These are phyloP conservation scores for Penicillium thymicola DNA, from an alignment of 2,329 filamentous ascomycete species.

Conservation along the genomic window DNA sequence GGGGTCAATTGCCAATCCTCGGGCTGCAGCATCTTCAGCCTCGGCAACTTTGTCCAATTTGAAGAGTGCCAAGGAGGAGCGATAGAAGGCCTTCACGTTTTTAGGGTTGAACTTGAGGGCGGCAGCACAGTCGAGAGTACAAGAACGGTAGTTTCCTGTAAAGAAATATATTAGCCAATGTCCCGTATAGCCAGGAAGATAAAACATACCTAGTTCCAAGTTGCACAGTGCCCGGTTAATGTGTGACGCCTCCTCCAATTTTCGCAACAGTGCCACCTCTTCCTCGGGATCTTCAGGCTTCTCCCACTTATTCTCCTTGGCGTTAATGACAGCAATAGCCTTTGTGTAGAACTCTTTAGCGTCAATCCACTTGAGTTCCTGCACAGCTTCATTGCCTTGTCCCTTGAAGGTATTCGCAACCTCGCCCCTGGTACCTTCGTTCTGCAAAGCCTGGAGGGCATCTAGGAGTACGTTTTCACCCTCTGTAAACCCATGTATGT, in stretches of 20 bases:
- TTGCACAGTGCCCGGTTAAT: constrained; percentile 89
- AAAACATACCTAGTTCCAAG: constrained; percentile 66
- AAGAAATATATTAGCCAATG: background rate
- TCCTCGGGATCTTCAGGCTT: constrained; percentile 53
- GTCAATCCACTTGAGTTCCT: constrained; percentile 69
- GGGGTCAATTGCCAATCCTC: constrained; percentile 70
- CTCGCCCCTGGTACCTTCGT: constrained; percentile 85
- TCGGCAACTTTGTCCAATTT: constrained; percentile 74
- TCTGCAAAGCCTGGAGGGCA: constrained; percentile 83
- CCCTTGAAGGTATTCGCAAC: constrained; percentile 82
- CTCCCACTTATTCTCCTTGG: constrained; percentile 57
- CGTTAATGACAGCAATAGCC: constrained; percentile 69
- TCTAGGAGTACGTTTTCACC: constrained; percentile 80
- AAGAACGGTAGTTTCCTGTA: constrained; percentile 77
- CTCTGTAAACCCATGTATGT: constrained; percentile 26
- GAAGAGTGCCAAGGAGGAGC: constrained; percentile 73
- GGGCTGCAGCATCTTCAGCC: constrained; percentile 72
- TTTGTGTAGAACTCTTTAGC: constrained; percentile 90
- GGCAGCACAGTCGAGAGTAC: constrained; percentile 77
- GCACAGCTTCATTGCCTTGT: constrained; percentile 86
- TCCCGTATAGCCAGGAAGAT: background rate
- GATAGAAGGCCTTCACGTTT: constrained; percentile 90
- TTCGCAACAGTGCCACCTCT: constrained; percentile 60
- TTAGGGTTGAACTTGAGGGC: constrained; percentile 72
- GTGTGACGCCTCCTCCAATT: constrained; percentile 71